These are phyloP conservation scores for Myochromella boudieri DNA, from an alignment of 768 basidiomycete genomes.

Conservation along the genomic window DNA sequence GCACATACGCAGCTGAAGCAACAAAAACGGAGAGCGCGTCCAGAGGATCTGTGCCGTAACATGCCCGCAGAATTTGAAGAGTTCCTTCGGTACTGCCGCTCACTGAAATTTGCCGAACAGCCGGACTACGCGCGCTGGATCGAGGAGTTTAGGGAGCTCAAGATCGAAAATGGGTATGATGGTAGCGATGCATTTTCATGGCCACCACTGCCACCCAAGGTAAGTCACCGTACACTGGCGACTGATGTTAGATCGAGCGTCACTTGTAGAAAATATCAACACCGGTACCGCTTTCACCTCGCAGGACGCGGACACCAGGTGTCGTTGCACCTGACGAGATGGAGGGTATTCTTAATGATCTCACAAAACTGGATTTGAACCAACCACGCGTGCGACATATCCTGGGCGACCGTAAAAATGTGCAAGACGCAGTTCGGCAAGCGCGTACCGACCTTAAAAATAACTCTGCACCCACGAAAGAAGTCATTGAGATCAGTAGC, in stretches of 20 bases:
- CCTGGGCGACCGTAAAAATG: slow-evolving; percentile 52
- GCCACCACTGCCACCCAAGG: slow-evolving; percentile 56
- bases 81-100: slow-evolving; percentile 70
- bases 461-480: slow-evolving; percentile 18
- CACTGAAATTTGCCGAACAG: slow-evolving; percentile 63
- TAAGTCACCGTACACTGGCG: no score
- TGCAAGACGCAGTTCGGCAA: slow-evolving; percentile 35
- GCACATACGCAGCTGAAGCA: slow-evolving; percentile 63
- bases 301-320: slow-evolving; percentile 32
- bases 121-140: slow-evolving; percentile 71
- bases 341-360: slow-evolving; percentile 55
- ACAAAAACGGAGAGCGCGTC: slow-evolving; percentile 58
- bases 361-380: slow-evolving; percentile 56
- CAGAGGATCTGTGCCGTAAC: slow-evolving; percentile 68
- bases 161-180: slow-evolving; percentile 56
- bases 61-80: slow-evolving; percentile 75
- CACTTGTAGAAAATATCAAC: background rate
- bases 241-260: slow-evolving; percentile 6
- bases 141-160: slow-evolving; percentile 64
- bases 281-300: slow-evolving; percentile 30
- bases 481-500: slow-evolving; percentile 49
- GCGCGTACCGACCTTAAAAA: slow-evolving; percentile 30
- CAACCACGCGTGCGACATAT: slow-evolving; percentile 39
- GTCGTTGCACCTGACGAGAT: slow-evolving; percentile 41
- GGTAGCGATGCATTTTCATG: slow-evolving; percentile 65